Evolutionary conservation across 192 early-diverging fungal species (phyloP).

Genomic region (Coemansia sp.): DNA sequence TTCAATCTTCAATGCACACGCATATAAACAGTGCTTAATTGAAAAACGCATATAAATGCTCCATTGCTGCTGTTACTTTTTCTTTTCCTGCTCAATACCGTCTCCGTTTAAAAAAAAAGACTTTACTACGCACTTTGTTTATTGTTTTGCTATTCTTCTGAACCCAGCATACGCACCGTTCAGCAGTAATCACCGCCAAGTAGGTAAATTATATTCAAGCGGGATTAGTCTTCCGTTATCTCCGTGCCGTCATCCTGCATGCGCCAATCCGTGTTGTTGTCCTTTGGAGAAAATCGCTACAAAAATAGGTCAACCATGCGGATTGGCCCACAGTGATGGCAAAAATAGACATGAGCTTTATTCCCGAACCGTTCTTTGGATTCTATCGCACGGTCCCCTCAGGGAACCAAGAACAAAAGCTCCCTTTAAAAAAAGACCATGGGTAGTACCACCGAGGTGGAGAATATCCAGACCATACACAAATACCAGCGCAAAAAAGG

Average conservation of each 20-base stretch:
- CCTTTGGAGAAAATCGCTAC: neutral
- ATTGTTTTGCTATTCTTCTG: constrained; percentile 1
- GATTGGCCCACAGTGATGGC: constrained; percentile 2
- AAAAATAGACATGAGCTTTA: neutral
- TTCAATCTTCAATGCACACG: too few relatives aligned
- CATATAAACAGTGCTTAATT: too few relatives aligned
- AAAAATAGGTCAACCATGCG: neutral
- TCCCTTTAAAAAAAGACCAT: too few relatives aligned
- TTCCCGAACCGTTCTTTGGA: constrained; percentile 1
- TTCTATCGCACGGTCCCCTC: neutral
- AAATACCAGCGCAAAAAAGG: too few relatives aligned
- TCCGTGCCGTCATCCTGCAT: neutral
- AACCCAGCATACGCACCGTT: neutral
- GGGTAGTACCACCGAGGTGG: too few relatives aligned
- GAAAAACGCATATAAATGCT: too few relatives aligned
- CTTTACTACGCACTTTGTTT: constrained; percentile 1
- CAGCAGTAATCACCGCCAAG: neutral
- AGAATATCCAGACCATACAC: too few relatives aligned
- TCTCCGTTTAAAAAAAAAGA: neutral
- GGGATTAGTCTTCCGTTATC: neutral
- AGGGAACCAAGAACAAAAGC: too few relatives aligned
- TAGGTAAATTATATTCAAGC: neutral
- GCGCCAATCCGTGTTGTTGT: neutral
- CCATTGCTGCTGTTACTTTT: too few relatives aligned
- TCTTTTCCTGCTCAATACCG: too few relatives aligned